phyloP scores from a whole-genome alignment of 441 rosid species.

The Hura crepitans region DNA sequence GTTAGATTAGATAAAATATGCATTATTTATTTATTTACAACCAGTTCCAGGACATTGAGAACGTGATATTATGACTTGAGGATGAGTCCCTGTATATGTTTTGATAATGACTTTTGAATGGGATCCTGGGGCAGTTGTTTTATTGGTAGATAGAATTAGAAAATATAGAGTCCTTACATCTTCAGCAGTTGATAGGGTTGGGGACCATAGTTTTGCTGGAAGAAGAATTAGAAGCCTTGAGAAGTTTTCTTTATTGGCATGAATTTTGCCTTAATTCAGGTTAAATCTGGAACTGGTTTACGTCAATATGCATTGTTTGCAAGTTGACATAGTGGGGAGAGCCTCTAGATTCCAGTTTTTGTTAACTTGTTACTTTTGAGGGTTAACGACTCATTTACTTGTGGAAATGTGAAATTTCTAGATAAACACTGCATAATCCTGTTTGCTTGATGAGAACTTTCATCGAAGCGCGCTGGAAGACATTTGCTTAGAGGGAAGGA shows the following conservation, averaged over 20 bases:
- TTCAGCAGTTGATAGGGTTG: not conserved
- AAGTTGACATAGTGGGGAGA: not conserved
- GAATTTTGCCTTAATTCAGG: too few species aligned
- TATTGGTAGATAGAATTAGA: not conserved
- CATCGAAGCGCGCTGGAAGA: not conserved
- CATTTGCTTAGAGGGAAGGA: not conserved
- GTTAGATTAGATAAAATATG: not conserved
- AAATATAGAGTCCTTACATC: not conserved
- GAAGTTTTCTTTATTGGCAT: too few species aligned
- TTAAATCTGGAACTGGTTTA: not conserved
- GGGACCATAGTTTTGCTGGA: not conserved
- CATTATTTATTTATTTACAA: not conserved
- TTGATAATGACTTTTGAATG: not conserved
- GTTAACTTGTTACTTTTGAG: not conserved
- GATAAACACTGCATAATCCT: not conserved
- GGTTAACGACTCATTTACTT: not conserved
- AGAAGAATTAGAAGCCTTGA: not conserved
- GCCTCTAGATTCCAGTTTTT: not conserved
- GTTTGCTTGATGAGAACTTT: not conserved
- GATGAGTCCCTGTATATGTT: not conserved
- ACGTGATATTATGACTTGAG: conserved; percentile 5
- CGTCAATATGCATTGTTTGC: not conserved
- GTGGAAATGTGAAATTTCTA: not conserved
- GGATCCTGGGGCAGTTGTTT: not conserved
- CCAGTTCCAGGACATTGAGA: not conserved